A percentile compares a stretch with the other conserved stretches of the same genome.
These are phyloP conservation scores for Trichoderma erinaceum DNA, from an alignment of 495 filamentous ascomycete genomes.

Conservation along the genomic window DNA sequence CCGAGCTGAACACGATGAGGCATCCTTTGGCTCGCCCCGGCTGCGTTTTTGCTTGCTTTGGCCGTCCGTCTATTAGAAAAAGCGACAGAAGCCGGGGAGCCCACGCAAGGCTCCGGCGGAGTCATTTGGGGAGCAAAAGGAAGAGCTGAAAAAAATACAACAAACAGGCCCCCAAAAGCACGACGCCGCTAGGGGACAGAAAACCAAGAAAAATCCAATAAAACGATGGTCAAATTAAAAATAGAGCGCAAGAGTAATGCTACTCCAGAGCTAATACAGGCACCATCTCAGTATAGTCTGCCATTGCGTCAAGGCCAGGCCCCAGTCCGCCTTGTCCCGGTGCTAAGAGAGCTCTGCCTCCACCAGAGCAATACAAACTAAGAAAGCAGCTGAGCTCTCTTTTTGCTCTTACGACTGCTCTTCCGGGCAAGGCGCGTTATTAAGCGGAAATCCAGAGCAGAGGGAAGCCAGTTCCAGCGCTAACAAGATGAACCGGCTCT, in stretches of 20 bases:
- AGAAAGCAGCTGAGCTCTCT: not conserved
- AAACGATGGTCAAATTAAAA: too few species aligned
- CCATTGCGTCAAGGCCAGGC: not conserved
- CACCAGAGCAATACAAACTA: too few species aligned
- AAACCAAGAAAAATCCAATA: not conserved
- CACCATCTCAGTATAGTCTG: not conserved
- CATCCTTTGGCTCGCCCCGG: too few species aligned
- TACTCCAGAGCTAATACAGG: slow-evolving; percentile 10
- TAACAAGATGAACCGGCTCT: too few species aligned
- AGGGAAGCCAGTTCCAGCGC: too few species aligned
- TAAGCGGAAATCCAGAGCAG: too few species aligned
- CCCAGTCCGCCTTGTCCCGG: not conserved
- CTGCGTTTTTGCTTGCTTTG: too few species aligned
- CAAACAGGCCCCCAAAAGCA: not conserved
- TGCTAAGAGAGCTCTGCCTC: not conserved
- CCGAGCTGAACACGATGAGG: too few species aligned
- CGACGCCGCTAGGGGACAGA: not conserved
- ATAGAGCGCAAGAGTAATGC: not conserved
- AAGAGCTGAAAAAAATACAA: not conserved
- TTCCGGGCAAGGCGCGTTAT: not conserved
- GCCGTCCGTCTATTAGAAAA: too few species aligned
- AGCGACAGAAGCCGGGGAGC: too few species aligned
- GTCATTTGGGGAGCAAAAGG: not conserved
- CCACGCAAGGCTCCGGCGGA: not conserved
- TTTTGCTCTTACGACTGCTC: not conserved